phyloP scores from a whole-genome alignment of 768 basidiomycete genomes.

The Gyrodon lividus region DNA sequence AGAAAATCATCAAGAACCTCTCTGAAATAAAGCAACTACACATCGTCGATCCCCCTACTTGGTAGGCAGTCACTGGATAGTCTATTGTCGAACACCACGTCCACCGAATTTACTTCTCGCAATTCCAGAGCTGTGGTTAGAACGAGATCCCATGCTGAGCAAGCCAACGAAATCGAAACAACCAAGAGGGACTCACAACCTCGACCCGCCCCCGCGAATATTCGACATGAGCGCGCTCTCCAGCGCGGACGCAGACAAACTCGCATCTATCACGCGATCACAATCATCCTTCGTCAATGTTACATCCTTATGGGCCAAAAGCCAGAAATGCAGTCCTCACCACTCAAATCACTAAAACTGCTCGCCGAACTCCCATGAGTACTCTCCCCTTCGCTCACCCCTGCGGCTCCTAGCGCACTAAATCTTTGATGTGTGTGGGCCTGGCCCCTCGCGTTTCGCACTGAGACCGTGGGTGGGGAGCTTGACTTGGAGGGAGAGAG shows the following conservation, averaged over 20 bases:
- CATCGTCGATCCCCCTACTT: neutral
- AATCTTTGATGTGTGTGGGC: slow-evolving; percentile 48
- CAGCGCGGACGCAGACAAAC: slow-evolving; percentile 74
- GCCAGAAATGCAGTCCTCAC: slow-evolving; percentile 38
- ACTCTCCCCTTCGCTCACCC: slow-evolving; percentile 55
- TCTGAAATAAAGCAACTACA: neutral
- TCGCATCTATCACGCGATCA: slow-evolving; percentile 48
- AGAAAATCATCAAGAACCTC: neutral
- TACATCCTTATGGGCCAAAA: neutral
- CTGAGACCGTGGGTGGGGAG: slow-evolving; percentile 59
- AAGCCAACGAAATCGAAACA: neutral
- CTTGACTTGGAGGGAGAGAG: slow-evolving; percentile 55
- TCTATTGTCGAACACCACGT: slow-evolving; percentile 29
- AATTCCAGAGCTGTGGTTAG: slow-evolving; percentile 32
- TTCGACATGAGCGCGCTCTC: slow-evolving; percentile 82
- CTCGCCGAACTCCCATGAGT: slow-evolving; percentile 73
- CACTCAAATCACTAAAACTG: slow-evolving; percentile 85
- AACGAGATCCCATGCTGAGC: slow-evolving; percentile 1
- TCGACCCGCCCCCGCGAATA: slow-evolving; percentile 62
- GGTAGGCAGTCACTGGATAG: no score
- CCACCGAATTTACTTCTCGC: slow-evolving; percentile 31
- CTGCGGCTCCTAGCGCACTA: slow-evolving; percentile 38
- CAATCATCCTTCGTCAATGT: neutral
- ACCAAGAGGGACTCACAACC: slow-evolving; percentile 52
- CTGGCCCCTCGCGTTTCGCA: slow-evolving; percentile 53